Percentiles rank a stretch among this genome's conserved stretches.
Evolutionary conservation across 2,329 filamentous ascomycete species (phyloP).

Genomic region (Periconia sp.): DNA sequence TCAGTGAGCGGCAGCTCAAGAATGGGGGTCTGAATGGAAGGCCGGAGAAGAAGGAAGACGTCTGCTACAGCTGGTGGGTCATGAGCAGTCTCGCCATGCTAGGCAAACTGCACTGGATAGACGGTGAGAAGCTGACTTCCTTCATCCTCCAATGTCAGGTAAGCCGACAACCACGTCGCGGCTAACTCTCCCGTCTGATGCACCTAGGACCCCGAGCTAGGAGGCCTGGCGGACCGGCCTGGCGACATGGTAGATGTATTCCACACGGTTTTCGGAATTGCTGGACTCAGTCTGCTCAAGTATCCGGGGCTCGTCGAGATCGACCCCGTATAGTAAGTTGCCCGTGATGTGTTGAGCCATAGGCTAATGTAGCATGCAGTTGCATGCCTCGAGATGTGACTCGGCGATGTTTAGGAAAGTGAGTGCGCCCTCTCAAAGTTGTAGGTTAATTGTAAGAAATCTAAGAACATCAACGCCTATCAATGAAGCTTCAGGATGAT

Average conservation of each 20-base stretch:
- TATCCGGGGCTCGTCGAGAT: conserved; percentile 79
- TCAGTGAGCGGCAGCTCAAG: conserved; percentile 89
- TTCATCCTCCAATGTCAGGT: conserved; percentile 90
- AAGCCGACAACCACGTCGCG: conserved; percentile 11
- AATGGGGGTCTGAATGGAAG: conserved; percentile 91
- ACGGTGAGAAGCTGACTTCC: conserved; percentile 74
- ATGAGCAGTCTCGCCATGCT: conserved; percentile 91
- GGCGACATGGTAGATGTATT: conserved; percentile 97
- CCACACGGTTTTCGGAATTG: conserved; percentile 88
- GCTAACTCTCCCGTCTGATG: conserved; percentile 11
- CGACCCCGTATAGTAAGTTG: conserved; percentile 82
- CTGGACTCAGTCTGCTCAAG: conserved; percentile 83
- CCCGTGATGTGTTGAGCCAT: neutral
- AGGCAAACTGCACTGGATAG: conserved; percentile 88
- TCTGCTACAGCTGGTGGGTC: conserved; percentile 99
- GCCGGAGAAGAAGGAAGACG: conserved; percentile 94
- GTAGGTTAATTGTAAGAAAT: too few species aligned
- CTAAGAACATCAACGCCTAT: too few species aligned
- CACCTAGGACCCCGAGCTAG: conserved; percentile 71
- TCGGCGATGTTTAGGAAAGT: conserved; percentile 39
- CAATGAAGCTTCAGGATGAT: too few species aligned
- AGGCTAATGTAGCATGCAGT: conserved; percentile 25
- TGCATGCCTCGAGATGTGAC: conserved; percentile 51
- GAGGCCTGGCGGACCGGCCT: conserved; percentile 88
- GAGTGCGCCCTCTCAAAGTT: conserved; percentile 12